Percentiles rank a stretch among this genome's conserved stretches.
Evolutionary conservation across 805 yeast genomes (phyloP).

Genomic region (Saccharomycopsis olivae): DNA sequence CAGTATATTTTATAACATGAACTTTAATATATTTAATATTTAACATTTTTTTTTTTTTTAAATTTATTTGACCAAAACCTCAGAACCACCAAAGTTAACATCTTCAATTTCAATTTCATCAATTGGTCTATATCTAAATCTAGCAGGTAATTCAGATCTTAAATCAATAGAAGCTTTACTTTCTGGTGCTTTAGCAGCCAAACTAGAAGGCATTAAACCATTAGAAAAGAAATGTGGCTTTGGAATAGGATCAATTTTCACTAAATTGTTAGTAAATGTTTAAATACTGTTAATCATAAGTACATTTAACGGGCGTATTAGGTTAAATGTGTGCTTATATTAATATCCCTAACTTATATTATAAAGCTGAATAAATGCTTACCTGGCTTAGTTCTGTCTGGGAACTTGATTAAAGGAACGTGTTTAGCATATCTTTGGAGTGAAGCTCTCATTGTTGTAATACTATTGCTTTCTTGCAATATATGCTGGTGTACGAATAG

Average conservation of each 20-base stretch:
- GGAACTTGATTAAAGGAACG: constrained; percentile 68
- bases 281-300: too few relatives aligned
- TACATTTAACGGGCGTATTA: too few relatives aligned
- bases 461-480: too few relatives aligned
- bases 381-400: constrained; percentile 16
- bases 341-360: too few relatives aligned
- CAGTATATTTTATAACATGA: too few relatives aligned
- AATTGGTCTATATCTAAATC: constrained; percentile 59
- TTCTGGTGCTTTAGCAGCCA: background rate
- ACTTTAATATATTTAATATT: too few relatives aligned
- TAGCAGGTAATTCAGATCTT: constrained; percentile 51
- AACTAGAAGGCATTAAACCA: constrained; percentile 32
- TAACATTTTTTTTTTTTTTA: too few relatives aligned
- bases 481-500: too few relatives aligned
- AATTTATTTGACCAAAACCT: constrained; percentile 21
- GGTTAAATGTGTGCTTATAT: too few relatives aligned
- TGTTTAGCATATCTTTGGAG: constrained; percentile 22
- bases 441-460: constrained; percentile 25
- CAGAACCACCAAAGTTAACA: constrained; percentile 80
- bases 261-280: constrained; percentile 4
- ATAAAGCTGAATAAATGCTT: too few relatives aligned
- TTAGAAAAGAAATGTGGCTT: constrained; percentile 33
- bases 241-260: constrained; percentile 19
- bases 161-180: constrained; percentile 12
- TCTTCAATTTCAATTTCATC: constrained; percentile 65